Evolutionary conservation across 202 grass and related monocot genomes (phyloP).

Genomic region (Tripidium arundinaceum): DNA sequence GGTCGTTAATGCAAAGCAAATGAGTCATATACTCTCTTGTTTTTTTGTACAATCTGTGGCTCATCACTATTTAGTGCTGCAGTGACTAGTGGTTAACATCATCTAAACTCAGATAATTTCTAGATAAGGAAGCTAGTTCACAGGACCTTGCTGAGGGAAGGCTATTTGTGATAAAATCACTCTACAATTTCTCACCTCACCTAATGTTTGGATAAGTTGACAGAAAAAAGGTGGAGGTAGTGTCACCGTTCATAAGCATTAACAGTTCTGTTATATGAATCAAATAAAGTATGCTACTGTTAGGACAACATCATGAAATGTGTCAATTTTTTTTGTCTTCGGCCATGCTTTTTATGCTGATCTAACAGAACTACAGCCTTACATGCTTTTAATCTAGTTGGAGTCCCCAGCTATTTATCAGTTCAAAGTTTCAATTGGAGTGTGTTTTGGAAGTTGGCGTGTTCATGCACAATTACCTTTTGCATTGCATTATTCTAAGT

Average conservation of each 20-base stretch:
- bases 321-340: neutral
- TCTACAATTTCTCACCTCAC: neutral
- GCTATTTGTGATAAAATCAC: neutral
- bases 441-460: neutral
- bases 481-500: neutral
- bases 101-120: slow-evolving; percentile 4
- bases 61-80: neutral
- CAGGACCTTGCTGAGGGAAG: neutral
- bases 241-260: neutral
- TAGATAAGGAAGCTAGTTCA: neutral
- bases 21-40: neutral
- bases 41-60: neutral
- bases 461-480: slow-evolving; percentile 18
- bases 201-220: neutral
- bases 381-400: neutral
- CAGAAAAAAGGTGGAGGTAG: neutral
- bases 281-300: neutral
- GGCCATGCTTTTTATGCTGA: neutral
- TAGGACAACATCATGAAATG: neutral
- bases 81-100: neutral
- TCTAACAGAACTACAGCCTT: slow-evolving; percentile 13
- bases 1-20: neutral
- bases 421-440: slow-evolving; percentile 8
- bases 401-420: neutral
- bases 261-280: neutral